Percentiles rank a stretch among this genome's conserved stretches.
Conservation (phyloP, 225 moss, liverwort and hornwort genomes). For the Polytrichum commune region DNA sequence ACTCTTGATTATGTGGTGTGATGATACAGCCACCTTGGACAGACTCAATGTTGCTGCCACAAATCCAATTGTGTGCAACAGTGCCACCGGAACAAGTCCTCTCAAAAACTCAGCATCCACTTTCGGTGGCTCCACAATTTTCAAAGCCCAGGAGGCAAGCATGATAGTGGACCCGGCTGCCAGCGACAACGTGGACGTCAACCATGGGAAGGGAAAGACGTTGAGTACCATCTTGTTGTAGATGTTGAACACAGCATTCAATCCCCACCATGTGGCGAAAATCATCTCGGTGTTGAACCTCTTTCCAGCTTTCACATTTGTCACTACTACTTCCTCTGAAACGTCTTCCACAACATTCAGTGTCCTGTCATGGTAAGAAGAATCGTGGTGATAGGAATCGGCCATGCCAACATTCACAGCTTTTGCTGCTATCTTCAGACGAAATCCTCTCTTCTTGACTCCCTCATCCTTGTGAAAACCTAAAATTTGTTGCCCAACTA, state of each 20-base stretch:
- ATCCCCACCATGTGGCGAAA: constrained; percentile 80
- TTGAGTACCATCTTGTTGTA: constrained; percentile 99
- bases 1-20: constrained; percentile 97
- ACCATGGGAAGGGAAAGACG: constrained; percentile 85
- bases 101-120: constrained; percentile 69
- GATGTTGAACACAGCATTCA: constrained; percentile 91
- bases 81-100: constrained; percentile 67
- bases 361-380: too few relatives aligned
- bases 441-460: too few relatives aligned
- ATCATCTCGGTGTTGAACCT: constrained; percentile 59
- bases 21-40: constrained; percentile 93
- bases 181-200: constrained; percentile 79
- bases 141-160: constrained; percentile 65
- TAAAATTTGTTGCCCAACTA: too few relatives aligned
- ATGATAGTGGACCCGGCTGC: constrained; percentile 78
- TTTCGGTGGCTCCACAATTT: constrained; percentile 64
- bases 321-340: constrained; percentile 29
- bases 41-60: constrained; percentile 94
- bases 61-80: constrained; percentile 81
- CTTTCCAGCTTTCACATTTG: constrained; percentile 19
- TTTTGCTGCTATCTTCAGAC: too few relatives aligned
- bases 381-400: too few relatives aligned
- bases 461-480: too few relatives aligned
- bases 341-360: too few relatives aligned
- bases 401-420: too few relatives aligned